Percentiles rank a stretch among this genome's conserved stretches.
Conservation (phyloP, 306 rosid genomes). For the Sphenostylis stenocarpa region DNA sequence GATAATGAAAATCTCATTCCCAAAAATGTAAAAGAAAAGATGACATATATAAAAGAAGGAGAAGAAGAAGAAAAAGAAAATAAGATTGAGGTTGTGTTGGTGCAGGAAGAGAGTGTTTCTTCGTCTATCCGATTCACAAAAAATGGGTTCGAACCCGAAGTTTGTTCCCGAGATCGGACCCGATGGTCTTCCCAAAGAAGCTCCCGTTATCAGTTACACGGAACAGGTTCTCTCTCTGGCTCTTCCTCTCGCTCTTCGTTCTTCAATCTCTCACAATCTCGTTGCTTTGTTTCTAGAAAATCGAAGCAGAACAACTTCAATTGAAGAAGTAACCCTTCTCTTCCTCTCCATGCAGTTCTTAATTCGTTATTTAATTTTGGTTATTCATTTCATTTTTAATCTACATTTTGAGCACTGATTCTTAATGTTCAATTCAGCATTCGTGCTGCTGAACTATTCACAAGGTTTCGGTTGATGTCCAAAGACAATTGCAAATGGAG, state of each 20-base stretch:
- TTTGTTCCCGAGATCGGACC: constrained; percentile 86
- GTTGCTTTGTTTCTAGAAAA: constrained; percentile 50
- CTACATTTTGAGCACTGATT: background rate
- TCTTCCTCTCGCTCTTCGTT: background rate
- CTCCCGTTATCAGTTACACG: constrained; percentile 78
- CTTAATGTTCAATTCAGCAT: background rate
- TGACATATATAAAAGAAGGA: background rate
- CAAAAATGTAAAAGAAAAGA: background rate
- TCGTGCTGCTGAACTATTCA: background rate
- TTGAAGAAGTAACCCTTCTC: constrained; percentile 58
- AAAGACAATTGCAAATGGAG: background rate
- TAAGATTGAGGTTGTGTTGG: background rate
- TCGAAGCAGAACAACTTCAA: constrained; percentile 79
- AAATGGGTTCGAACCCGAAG: constrained; percentile 66
- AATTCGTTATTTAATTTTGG: background rate
- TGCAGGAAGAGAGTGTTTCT: background rate
- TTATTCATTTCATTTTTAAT: constrained; percentile 24
- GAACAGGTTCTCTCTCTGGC: constrained; percentile 61
- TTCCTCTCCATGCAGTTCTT: background rate
- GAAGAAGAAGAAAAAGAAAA: background rate
- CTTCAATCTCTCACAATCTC: background rate
- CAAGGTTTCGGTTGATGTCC: background rate
- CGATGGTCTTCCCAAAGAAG: constrained; percentile 78
- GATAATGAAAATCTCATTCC: background rate
- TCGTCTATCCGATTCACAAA: background rate